Evolutionary conservation across 495 filamentous ascomycete genomes (phyloP), one percentile per base, ranked within the genome.

Genomic region (Penicillium goetzii): DNA sequence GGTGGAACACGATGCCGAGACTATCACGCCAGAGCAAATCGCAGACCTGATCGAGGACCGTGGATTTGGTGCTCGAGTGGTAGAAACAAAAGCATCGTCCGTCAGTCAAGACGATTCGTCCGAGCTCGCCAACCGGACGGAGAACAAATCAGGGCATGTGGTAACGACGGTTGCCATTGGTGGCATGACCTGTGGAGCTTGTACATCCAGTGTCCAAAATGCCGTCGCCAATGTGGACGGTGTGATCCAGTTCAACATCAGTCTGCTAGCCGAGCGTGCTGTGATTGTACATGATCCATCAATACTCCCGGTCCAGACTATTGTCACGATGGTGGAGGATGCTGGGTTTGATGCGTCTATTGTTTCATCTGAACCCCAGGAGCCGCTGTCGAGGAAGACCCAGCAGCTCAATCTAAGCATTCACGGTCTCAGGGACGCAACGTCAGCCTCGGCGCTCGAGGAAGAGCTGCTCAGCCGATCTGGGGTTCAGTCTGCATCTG

Each of bases 101-200:
- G 34, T 40, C 25, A 62, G 32, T 50, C 19, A 60, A 53, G 62
- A 61, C 28, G 64, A 54, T 23, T 64, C 64, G 26, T 58, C 69
- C 2, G 47, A 62, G 21, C 52, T 67, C 25, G 61, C 56, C 23
- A 70, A 58, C 68, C 76, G 36, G 52, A 59, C 78, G 26, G 83
- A 80, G 34, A 76, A 80, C 64, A 77, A 72, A 50, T 74, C 63
- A 38, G 73, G 78, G 28, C 68, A 82, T 3, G 68, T 86, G 64
- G 87, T 89, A 5, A 97, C 93, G 0, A 97, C 92, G 0, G 83
- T 99, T 19, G 86, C 88, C 4, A 85, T 99, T 26, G 90, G 90
- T 67, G 95, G 95, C 32, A 98, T 99, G 95, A 98, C 94, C 5
- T 99, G 94, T 69, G 94, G 94, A 23, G 92, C 94, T 28, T 99